Evolutionary conservation across 2,329 filamentous ascomycete genomes (phyloP).

Genomic region (Fonsecaea pedrosoi): DNA sequence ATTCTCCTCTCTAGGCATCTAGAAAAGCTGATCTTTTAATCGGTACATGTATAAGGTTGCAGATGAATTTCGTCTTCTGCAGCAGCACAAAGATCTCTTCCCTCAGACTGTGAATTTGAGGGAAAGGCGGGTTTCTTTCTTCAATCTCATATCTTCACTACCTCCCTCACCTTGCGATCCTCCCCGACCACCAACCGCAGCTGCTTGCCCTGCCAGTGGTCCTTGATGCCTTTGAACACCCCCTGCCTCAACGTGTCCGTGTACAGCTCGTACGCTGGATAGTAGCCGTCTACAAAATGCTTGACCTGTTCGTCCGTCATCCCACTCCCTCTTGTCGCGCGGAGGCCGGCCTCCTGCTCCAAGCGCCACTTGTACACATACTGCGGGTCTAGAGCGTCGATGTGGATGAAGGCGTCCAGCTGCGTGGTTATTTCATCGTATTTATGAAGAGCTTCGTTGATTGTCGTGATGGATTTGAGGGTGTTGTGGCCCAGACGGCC

Average conservation of each 20-base stretch:
- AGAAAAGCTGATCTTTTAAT: no score
- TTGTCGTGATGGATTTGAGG: constrained; percentile 62
- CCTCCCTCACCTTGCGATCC: constrained; percentile 66
- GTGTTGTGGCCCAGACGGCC: constrained; percentile 61
- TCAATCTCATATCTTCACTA: constrained; percentile 55
- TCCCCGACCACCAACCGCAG: constrained; percentile 67
- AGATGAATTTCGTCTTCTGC: no score
- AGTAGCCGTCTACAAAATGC: constrained; percentile 76
- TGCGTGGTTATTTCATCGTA: constrained; percentile 67
- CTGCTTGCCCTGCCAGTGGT: constrained; percentile 59
- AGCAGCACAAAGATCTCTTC: no score
- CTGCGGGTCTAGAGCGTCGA: constrained; percentile 73
- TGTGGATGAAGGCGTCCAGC: constrained; percentile 69
- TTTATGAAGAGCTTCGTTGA: constrained; percentile 64
- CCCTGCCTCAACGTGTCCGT: constrained; percentile 65
- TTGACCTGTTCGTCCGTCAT: constrained; percentile 84
- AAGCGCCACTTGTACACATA: constrained; percentile 86
- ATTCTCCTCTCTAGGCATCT: no score
- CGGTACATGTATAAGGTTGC: no score
- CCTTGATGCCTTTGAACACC: constrained; percentile 54
- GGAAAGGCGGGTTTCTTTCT: no score
- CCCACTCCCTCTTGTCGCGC: constrained; percentile 70
- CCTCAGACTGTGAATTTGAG: no score
- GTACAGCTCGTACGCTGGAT: constrained; percentile 75
- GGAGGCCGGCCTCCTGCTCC: constrained; percentile 77